Conservation (phyloP, 2,329 filamentous ascomycete species). For the Fusarium brachygibbosum region DNA sequence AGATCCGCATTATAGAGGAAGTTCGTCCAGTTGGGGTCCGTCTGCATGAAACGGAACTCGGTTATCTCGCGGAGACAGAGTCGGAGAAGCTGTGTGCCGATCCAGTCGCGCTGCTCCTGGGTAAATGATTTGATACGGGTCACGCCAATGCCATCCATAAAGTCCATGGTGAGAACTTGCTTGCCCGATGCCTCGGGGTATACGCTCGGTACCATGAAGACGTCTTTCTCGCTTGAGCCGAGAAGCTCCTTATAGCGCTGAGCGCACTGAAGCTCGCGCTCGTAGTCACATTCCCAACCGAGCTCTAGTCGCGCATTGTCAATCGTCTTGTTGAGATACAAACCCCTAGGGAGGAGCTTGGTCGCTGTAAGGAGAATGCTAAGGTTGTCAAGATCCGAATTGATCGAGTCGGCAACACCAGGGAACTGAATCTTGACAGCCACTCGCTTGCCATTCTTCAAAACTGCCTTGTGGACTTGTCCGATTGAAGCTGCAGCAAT, state of each 20-base stretch:
- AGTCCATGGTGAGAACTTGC: conserved; percentile 93
- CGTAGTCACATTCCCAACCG: conserved; percentile 97
- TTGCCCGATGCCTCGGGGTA: conserved; percentile 84
- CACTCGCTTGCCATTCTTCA: conserved; percentile 81
- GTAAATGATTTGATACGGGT: conserved; percentile 82
- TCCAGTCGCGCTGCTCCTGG: conserved; percentile 92
- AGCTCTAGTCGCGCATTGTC: conserved; percentile 93
- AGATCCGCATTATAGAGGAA: conserved; percentile 86
- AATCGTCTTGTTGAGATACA: conserved; percentile 97
- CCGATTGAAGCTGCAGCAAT: conserved; percentile 97
- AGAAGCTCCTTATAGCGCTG: conserved; percentile 82
- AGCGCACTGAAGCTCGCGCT: conserved; percentile 86
- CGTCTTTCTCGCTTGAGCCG: conserved; percentile 67
- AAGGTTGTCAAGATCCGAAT: conserved; percentile 95
- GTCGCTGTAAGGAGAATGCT: conserved; percentile 92
- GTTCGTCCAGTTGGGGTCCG: conserved; percentile 99
- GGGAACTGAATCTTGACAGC: conserved; percentile 99
- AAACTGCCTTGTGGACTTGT: conserved; percentile 88
- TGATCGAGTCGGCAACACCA: conserved; percentile 94
- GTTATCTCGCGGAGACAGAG: conserved; percentile 93
- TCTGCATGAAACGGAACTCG: conserved; percentile 98
- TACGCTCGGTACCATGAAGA: conserved; percentile 85
- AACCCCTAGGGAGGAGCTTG: conserved; percentile 86
- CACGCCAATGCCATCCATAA: conserved; percentile 87
- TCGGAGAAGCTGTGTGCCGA: conserved; percentile 91